Base-by-base conservation (phyloP, 2,329 filamentous ascomycete species). In the Colletotrichum chlorophyti region DNA sequence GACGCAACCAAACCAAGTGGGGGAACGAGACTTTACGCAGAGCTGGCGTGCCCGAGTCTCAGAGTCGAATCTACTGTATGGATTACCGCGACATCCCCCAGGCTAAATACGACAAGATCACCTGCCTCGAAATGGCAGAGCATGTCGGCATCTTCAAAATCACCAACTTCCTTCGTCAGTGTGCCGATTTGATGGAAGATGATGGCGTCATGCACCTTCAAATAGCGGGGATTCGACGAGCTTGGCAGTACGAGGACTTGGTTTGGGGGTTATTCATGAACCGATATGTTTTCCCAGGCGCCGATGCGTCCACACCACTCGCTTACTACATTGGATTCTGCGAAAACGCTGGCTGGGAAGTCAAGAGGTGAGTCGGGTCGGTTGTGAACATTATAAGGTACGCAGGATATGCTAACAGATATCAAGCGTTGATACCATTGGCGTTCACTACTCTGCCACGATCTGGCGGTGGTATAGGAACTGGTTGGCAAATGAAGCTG, bases 191-290 rank as follows among this genome's bases (percentile, higher is more conserved):
- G 93, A 87, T 98, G 50, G 91, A 97, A 61, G 95, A 98, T 66
- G 93, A 98, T 65, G 95, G 95, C 74, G 86, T 92, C 65, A 96
- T 97, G 81, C 97, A 94, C 84, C 83, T 98, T 60, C 95, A 98
- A 76, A 92, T 96, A 68, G 92, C 93, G 68, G 95, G 95, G 78
- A 84, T 99, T 63, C 90, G 94, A 68, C 96, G 96, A 81, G 81
- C 84, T 64, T 98, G 95, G 95, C 95, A 97, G 77, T 97, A 97
- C 71, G 93, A 98, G 82, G 94, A 97, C 78, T 84, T 97, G 46
- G 91, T 94, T 74, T 97, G 94, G 94, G 94, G 94, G 73, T 84
- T 98, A 40, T 98, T 97, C 84, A 96, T 98, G 93, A 98, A 97
- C 15, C 10, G 31, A 29, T 35, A 47, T 19, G 83, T 98, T 74